Evolutionary conservation across 352 stramenopile species (phyloP).

Genomic region (Pythium rhizo-oryzae): DNA sequence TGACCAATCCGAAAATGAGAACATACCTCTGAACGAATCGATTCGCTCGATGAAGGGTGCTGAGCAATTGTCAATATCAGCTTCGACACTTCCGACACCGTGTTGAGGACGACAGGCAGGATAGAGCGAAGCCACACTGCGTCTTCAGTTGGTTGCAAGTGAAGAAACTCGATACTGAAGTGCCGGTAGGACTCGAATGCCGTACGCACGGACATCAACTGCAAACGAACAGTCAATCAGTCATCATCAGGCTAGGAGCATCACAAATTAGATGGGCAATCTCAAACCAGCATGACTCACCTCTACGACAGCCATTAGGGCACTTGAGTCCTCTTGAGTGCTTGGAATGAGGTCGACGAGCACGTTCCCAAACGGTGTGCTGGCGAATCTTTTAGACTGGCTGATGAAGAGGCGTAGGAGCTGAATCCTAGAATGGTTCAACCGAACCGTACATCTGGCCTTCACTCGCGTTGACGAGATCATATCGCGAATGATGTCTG

Average conservation of each 20-base stretch:
- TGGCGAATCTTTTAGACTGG: conserved; percentile 2
- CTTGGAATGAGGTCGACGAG: neutral
- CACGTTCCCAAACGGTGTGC: neutral
- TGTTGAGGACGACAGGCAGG: conserved; percentile 10
- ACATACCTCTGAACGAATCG: neutral
- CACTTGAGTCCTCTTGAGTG: neutral
- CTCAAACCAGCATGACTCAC: neutral
- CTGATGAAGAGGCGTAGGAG: conserved; percentile 11
- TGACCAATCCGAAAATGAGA: neutral
- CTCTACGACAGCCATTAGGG: conserved; percentile 2
- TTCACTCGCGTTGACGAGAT: neutral
- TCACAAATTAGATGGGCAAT: no score
- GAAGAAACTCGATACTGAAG: conserved; percentile 2
- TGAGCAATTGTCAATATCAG: conserved; percentile 9
- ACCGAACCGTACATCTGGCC: conserved; percentile 1
- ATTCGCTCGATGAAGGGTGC: neutral
- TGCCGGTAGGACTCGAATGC: conserved; percentile 13
- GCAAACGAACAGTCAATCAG: neutral
- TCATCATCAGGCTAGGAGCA: neutral
- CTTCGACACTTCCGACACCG: conserved; percentile 10
- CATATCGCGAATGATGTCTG: conserved; percentile 9
- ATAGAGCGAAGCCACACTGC: conserved; percentile 16
- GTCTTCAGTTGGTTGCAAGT: neutral
- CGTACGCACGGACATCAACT: conserved; percentile 14
- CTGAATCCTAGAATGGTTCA: conserved; percentile 1